Conservation (phyloP, 2,329 filamentous ascomycete species). For the Microcyclospora tardicrescens region DNA sequence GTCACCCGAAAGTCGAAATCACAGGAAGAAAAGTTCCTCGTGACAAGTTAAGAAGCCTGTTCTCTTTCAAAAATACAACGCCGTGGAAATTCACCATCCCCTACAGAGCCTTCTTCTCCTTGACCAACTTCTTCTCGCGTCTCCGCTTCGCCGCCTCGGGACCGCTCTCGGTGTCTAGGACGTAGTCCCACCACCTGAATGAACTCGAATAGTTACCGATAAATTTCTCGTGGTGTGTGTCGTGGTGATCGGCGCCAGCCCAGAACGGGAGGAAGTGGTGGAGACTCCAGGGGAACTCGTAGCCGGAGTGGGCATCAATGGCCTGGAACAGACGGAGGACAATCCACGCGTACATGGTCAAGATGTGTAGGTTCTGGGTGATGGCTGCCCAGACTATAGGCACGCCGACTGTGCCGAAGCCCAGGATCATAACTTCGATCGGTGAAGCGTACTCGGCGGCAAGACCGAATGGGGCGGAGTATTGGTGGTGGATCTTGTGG, state of each 20-base stretch:
- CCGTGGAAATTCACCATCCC: background rate
- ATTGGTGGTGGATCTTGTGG: conserved; percentile 98
- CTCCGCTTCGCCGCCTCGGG: conserved; percentile 74
- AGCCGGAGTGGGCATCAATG: conserved; percentile 93
- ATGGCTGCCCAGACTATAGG: conserved; percentile 75
- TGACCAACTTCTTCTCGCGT: conserved; percentile 61
- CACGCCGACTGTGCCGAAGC: conserved; percentile 68
- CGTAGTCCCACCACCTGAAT: conserved; percentile 98
- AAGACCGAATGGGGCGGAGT: conserved; percentile 91
- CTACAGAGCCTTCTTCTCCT: conserved; percentile 49
- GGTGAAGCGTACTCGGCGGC: conserved; percentile 96
- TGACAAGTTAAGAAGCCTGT: no score
- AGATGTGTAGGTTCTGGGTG: conserved; percentile 77
- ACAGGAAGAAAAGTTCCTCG: no score
- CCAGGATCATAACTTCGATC: conserved; percentile 91
- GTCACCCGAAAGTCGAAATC: no score
- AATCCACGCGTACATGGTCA: conserved; percentile 99
- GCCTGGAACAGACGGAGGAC: conserved; percentile 86
- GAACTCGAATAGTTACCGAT: conserved; percentile 96
- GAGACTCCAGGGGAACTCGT: conserved; percentile 96
- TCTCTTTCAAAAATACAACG: background rate
- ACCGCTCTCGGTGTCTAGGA: conserved; percentile 85
- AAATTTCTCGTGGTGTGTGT: conserved; percentile 95
- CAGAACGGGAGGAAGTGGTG: conserved; percentile 95
- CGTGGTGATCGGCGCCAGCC: conserved; percentile 94